Evolutionary conservation across 257 asterid genomes (phyloP), one percentile per base, ranked within the genome.

Genomic region (Apocynum venetum): DNA sequence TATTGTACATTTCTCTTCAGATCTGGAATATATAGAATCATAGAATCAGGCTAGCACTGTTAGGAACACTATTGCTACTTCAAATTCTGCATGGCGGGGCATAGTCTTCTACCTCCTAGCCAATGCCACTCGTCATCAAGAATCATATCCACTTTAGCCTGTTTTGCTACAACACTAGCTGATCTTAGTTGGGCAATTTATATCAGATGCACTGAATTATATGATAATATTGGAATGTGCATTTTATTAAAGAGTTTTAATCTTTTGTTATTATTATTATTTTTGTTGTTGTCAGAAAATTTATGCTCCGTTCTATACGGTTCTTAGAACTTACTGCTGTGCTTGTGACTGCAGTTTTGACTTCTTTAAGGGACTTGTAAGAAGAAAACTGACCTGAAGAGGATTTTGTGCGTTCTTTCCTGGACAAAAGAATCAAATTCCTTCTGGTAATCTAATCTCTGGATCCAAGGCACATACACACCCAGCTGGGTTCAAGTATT

Each of bases 281-380:
- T 46, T 14, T 59, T 43, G 0, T 2, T 3, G 17, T 20, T 8
- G 43, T 35, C 1, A 43, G 71, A 36, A 44, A 60, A 38, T 12
- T 46, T 31, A 31, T 4, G 1, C 31, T 19, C 19, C 49, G 67
- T 12, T 20, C 43, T 77, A 6, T 70, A 12, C 12, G 13, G 56
- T 57, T 46, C 36, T 9, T 35, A 14, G 20, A 1, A 53, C 60
- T n/a, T 6, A 13, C 31, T 53, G 38, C 48, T 17, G 44, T 72
- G 60, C 11, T 81, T 81, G 78, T 87, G 89, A 86, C 89, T 83
- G 82, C 94, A 92, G 97, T 81, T 89, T 94, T 63, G 94, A 91
- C 82, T 94, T 94, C 97, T 88, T 94, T 79, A 89, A 89, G 83
- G 97, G 97, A 81, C 91, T 92, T 55, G 87, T 91, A 75, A 87